Evolutionary conservation across 1,139 yeast species (phyloP), one percentile per base, ranked within the genome.

Genomic region (Candida glucosophila): DNA sequence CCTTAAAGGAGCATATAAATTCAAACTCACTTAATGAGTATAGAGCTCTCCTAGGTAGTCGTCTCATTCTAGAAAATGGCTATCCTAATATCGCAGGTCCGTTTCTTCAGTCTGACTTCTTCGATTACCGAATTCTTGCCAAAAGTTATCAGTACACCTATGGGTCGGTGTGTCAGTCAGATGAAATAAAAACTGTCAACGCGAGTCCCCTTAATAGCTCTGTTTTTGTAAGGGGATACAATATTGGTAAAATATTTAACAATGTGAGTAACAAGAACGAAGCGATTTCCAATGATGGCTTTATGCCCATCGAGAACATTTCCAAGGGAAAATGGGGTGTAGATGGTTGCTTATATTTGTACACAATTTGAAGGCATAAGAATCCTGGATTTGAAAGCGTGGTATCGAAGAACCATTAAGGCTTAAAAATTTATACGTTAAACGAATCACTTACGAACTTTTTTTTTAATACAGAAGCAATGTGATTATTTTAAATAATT

Each of bases 301-400:
- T 77, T 58, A 71, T 73, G 70, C 70, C 72, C 2, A 47, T 77
- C 6, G 64, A 67, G 1, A 52, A 41, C 20, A 41, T 75, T 2
- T n/a, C n/a, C n/a, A 44, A 41, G 20, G 88, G 83, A 0, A 57
- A 58, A 23, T 77, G 78, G 67, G 90, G 86, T 7, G 58, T 52
- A 23, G 92, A 80, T 48, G 88, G 90, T 2, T 78, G 90, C 43
- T 67, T 79, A 37, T 80, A 75, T 43, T 58, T 61, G 31, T 35
- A 29, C 28, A 34, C 20, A n/a, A n/a, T n/a, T n/a, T n/a, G n/a
- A n/a, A n/a, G n/a, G n/a, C n/a, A n/a, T n/a, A n/a, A n/a, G n/a
- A n/a, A n/a, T n/a, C n/a, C n/a, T n/a, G n/a, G n/a, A n/a, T n/a
- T n/a, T n/a, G n/a, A n/a, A n/a, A n/a, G n/a, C n/a, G n/a, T n/a